Evolutionary conservation across 371 early-diverging fungal genomes (phyloP), one percentile per base, ranked within the genome.

Genomic region (Circinella umbellata): DNA sequence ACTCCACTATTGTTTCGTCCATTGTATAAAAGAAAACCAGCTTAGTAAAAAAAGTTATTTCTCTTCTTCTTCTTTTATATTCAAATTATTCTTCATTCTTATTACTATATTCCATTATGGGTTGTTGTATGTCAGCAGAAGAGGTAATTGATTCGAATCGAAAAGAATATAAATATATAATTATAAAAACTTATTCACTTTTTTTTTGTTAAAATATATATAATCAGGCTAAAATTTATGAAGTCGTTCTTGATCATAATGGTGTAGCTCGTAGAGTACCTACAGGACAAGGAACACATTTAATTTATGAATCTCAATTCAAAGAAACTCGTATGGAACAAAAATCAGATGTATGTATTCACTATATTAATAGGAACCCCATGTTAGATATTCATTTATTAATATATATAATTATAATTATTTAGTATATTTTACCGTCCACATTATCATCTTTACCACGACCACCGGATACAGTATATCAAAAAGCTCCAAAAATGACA

Each of bases 221-320:
- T 34, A 57, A 9, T 42, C 4, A 83, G 83, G 73, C 78, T 51
- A 75, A 76, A 20, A 76, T 84, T 27, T 80, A 83, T 63, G 84
- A 84, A 75, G 84, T 84, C 35, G 72, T 66, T 20, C 66, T 84
- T 48, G 84, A 84, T 73, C 67, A 71, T 4, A 63, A 80, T 37
- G 84, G 84, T 38, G 77, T 84, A 3, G 84, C 84, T 38, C 80
- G 77, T 15, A 76, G 80, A 51, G 84, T 84, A 27, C 77, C 78
- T 4, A 71, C 76, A 49, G 84, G 84, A 7, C 74, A 81, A 70
- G 84, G 84, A 13, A 84, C 84, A 14, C 84, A 84, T 64, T 72
- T 74, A 34, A 84, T 84, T 51, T 76, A 80, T 65, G 73, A 81
- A 34, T 80, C 81, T 49, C 64, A 73, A 11, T 71, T 74, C 15